These are phyloP conservation scores for Ligustrum vulgare DNA, from an alignment of 257 asterid genomes.

Conservation along the genomic window DNA sequence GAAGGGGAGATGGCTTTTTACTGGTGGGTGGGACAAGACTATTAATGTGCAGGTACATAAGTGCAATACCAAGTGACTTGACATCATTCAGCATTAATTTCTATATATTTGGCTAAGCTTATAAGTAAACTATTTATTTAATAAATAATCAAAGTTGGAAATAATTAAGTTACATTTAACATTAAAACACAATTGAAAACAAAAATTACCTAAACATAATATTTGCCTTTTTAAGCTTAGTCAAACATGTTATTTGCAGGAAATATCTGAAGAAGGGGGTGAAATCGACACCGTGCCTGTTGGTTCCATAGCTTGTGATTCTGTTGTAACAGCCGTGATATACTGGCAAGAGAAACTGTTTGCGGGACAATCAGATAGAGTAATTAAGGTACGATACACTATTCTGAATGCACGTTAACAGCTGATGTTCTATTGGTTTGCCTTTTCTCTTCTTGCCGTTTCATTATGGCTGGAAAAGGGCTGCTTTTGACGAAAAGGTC, in stretches of 20 bases:
- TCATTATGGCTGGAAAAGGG: not conserved
- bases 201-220: too few species aligned
- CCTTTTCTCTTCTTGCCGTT: not conserved
- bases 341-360: conserved; percentile 72
- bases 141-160: too few species aligned
- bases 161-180: not conserved
- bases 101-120: too few species aligned
- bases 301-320: conserved; percentile 60
- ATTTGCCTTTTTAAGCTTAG: not conserved
- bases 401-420: not conserved
- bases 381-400: conserved; percentile 47
- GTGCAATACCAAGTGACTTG: not conserved
- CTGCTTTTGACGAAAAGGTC: not conserved
- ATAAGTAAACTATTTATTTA: too few species aligned
- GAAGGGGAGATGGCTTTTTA: conserved; percentile 65
- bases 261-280: conserved; percentile 45
- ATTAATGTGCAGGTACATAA: conserved; percentile 57
- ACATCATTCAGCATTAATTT: not conserved
- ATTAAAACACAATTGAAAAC: too few species aligned
- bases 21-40: conserved; percentile 87
- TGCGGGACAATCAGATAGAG: conserved; percentile 70
- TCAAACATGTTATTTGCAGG: conserved; percentile 37
- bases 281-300: conserved; percentile 38
- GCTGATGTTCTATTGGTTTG: not conserved
- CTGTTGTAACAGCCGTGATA: conserved; percentile 55